A percentile compares a stretch with the other conserved stretches of the same genome.
These are phyloP conservation scores for Lactarius hengduanensis DNA, from an alignment of 768 basidiomycete species.

Conservation along the genomic window DNA sequence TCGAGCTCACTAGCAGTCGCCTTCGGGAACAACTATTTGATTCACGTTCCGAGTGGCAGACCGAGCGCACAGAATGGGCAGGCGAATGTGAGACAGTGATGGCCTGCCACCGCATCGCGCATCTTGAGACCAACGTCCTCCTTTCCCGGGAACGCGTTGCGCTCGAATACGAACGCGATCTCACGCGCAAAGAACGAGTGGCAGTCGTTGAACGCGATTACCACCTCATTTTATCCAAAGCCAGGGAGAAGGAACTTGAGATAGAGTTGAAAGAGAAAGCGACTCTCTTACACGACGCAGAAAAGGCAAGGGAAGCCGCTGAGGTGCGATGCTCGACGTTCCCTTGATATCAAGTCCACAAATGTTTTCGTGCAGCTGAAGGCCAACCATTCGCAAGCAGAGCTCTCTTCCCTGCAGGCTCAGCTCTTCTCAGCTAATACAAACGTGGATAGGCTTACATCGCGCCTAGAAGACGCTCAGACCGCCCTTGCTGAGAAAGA, in stretches of 20 bases:
- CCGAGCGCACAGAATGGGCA: slow-evolving; percentile 57
- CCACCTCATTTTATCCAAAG: slow-evolving; percentile 66
- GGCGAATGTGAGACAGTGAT: slow-evolving; percentile 63
- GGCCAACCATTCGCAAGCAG: slow-evolving; percentile 46
- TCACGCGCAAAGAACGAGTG: slow-evolving; percentile 55
- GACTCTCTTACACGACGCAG: slow-evolving; percentile 35
- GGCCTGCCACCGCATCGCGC: slow-evolving; percentile 61
- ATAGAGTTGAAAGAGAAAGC: slow-evolving; percentile 48
- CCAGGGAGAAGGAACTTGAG: slow-evolving; percentile 60
- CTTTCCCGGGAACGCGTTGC: slow-evolving; percentile 53
- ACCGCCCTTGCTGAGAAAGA: slow-evolving; percentile 54
- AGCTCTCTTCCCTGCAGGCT: slow-evolving; percentile 50
- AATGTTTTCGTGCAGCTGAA: slow-evolving; percentile 36
- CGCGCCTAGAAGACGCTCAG: slow-evolving; percentile 59
- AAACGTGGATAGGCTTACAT: slow-evolving; percentile 54
- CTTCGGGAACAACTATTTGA: slow-evolving; percentile 45
- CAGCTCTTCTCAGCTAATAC: slow-evolving; percentile 46
- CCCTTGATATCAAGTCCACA: background rate
- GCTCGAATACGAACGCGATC: slow-evolving; percentile 55
- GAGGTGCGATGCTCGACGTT: slow-evolving; percentile 33
- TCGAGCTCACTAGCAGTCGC: slow-evolving; percentile 59
- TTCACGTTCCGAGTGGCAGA: slow-evolving; percentile 50
- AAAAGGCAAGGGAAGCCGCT: slow-evolving; percentile 31
- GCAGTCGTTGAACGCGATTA: slow-evolving; percentile 62
- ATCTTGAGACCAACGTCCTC: slow-evolving; percentile 53